phyloP scores from a whole-genome alignment of 2,329 filamentous ascomycete species.

The Orbilia quercus region DNA sequence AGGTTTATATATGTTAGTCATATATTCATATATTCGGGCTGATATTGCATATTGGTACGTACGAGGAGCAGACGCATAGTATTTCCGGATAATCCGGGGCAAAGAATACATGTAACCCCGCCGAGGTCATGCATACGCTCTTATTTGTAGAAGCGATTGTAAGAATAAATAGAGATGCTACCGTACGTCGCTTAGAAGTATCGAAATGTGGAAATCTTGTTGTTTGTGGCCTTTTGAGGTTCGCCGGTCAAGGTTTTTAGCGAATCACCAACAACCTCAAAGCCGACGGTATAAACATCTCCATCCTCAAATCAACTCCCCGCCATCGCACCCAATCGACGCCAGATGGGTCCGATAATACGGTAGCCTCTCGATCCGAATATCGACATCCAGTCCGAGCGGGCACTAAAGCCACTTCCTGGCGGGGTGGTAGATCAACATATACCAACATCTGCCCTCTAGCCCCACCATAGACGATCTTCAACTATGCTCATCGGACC shows the following conservation, averaged over 20 bases:
- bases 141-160: neutral
- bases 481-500: slow-evolving; percentile 41
- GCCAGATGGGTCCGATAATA: slow-evolving; percentile 25
- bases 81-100: slow-evolving; percentile 3
- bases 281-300: slow-evolving; percentile 8
- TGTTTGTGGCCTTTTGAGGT: slow-evolving; percentile 49
- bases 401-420: slow-evolving; percentile 1
- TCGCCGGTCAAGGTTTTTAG: slow-evolving; percentile 51
- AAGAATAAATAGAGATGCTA: neutral
- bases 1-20: slow-evolving; percentile 20
- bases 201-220: slow-evolving; percentile 28
- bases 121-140: slow-evolving; percentile 14
- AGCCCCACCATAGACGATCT: slow-evolving; percentile 21
- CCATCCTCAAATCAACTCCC: slow-evolving; percentile 1
- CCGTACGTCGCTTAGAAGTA: neutral
- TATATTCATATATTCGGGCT: neutral
- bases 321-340: slow-evolving; percentile 14
- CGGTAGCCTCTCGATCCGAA: slow-evolving; percentile 4
- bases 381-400: neutral
- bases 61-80: neutral
- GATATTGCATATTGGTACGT: neutral
- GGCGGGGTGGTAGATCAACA: neutral
- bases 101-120: slow-evolving; percentile 29
- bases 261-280: slow-evolving; percentile 31
- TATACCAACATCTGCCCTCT: neutral